Conservation (phyloP, 345 rosid species). For the Euphorbia tirucalli region DNA sequence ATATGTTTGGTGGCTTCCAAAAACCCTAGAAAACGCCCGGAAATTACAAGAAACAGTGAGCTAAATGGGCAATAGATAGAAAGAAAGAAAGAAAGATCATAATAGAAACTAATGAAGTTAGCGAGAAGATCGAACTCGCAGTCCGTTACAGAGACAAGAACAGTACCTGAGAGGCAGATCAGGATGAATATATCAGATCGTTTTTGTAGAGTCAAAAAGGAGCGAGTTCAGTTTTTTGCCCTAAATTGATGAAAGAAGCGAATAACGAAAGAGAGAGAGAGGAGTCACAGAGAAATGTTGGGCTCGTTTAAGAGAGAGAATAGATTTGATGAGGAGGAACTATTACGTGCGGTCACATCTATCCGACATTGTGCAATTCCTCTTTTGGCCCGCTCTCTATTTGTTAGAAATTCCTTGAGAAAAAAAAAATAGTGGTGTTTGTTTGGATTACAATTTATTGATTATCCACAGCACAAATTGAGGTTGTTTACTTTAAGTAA, state of each 20-base stretch:
- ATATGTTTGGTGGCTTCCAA: background rate
- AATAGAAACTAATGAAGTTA: background rate
- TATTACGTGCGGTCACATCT: background rate
- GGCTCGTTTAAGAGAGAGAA: no score
- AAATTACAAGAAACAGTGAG: background rate
- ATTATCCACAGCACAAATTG: no score
- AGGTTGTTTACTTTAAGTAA: no score
- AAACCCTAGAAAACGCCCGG: background rate
- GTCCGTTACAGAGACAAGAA: background rate
- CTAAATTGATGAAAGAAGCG: slow-evolving; percentile 29
- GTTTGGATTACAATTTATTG: no score
- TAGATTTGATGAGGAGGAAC: background rate
- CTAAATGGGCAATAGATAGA: background rate
- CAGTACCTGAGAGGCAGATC: slow-evolving; percentile 38
- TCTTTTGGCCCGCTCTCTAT: no score
- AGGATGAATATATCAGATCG: slow-evolving; percentile 16
- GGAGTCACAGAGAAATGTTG: no score
- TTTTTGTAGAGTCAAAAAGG: slow-evolving; percentile 24
- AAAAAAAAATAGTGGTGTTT: no score
- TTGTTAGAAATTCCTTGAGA: no score
- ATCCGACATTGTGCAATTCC: no score
- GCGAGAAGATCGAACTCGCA: slow-evolving; percentile 26
- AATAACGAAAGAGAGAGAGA: background rate
- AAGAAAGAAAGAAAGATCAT: background rate
- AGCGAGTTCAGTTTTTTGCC: slow-evolving; percentile 32